phyloP scores from a whole-genome alignment of 352 stramenopile genomes.

The Pythium guiyangense region DNA sequence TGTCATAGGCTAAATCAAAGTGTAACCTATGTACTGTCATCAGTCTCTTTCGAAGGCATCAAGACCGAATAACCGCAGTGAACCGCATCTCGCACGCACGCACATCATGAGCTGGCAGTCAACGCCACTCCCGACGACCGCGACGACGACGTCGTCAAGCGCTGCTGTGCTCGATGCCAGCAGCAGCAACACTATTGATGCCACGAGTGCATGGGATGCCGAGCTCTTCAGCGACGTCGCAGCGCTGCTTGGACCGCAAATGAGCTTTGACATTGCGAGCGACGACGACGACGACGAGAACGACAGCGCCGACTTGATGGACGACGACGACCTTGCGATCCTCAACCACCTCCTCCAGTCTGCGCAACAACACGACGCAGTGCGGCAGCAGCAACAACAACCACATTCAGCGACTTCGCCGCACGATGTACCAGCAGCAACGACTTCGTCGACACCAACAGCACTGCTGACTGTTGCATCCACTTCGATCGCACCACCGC shows the following conservation, averaged over 20 bases:
- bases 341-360: slow-evolving; percentile 10
- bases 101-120: not conserved
- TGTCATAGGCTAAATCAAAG: too few relatives aligned
- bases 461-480: not conserved
- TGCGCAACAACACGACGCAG: not conserved
- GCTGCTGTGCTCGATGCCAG: not conserved
- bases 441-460: not conserved
- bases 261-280: not conserved
- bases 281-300: slow-evolving; percentile 1
- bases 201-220: slow-evolving; percentile 5
- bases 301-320: slow-evolving; percentile 4
- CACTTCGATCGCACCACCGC: not conserved
- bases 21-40: too few relatives aligned
- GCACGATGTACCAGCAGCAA: not conserved
- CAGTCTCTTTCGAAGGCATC: too few relatives aligned
- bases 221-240: slow-evolving; percentile 12
- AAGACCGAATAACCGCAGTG: too few relatives aligned
- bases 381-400: not conserved
- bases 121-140: not conserved
- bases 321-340: slow-evolving; percentile 11
- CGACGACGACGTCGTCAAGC: not conserved
- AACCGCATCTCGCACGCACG: not conserved
- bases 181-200: not conserved
- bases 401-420: not conserved
- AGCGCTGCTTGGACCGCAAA: slow-evolving; percentile 1